Evolutionary conservation across 2,329 filamentous ascomycete genomes (phyloP).

Genomic region (Nigrograna mackinnonii): DNA sequence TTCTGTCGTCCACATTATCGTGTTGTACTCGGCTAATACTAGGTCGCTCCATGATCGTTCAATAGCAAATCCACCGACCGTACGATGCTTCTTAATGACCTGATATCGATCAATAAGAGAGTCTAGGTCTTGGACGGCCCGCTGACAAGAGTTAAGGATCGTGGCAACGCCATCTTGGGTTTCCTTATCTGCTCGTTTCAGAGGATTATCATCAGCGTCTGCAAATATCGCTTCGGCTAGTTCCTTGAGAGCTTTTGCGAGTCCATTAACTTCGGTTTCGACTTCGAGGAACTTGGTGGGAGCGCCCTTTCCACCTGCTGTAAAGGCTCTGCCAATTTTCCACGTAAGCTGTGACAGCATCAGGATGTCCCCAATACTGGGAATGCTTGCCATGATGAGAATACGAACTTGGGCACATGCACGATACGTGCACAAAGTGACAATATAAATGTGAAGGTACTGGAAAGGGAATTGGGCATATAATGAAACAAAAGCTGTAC

Average conservation of each 20-base stretch:
- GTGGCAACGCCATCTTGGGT: slow-evolving; percentile 42
- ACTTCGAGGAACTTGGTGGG: slow-evolving; percentile 48
- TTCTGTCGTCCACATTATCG: slow-evolving; percentile 51
- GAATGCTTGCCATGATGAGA: slow-evolving; percentile 32
- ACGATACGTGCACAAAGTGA: no score
- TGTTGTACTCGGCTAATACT: slow-evolving; percentile 46
- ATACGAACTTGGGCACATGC: no score
- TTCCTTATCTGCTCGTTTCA: slow-evolving; percentile 37
- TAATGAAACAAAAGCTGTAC: no score
- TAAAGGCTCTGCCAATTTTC: slow-evolving; percentile 50
- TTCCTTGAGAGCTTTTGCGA: slow-evolving; percentile 48
- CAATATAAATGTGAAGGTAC: no score
- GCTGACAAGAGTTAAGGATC: slow-evolving; percentile 44
- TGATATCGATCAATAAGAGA: slow-evolving; percentile 51
- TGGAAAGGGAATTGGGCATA: no score
- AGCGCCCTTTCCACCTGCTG: slow-evolving; percentile 42
- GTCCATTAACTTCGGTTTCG: slow-evolving; percentile 44
- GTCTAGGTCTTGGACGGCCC: slow-evolving; percentile 47
- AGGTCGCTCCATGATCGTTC: slow-evolving; percentile 49
- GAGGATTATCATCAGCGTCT: slow-evolving; percentile 34
- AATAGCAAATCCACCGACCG: slow-evolving; percentile 43
- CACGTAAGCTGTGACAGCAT: slow-evolving; percentile 52
- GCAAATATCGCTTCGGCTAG: slow-evolving; percentile 50
- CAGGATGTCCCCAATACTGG: slow-evolving; percentile 47
- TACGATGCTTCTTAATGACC: slow-evolving; percentile 46